phyloP scores from a whole-genome alignment of 2,329 filamentous ascomycete genomes.

The Coniochaeta sp. region DNA sequence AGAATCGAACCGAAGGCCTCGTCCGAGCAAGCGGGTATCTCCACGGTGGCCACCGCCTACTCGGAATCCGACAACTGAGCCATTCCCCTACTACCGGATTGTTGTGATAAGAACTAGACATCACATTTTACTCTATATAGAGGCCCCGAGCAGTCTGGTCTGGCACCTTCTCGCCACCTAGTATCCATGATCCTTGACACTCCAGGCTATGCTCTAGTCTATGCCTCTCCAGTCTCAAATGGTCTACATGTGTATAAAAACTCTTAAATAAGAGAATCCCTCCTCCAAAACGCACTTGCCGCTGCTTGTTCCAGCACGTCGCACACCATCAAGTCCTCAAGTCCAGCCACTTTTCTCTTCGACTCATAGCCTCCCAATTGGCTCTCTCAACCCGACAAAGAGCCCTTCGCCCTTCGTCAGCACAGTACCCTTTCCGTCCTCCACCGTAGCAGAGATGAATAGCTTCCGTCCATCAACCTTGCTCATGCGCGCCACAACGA shows the following conservation, averaged over 20 bases:
- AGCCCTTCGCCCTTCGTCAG: slow-evolving; percentile 46
- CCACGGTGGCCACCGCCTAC: background rate
- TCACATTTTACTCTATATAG: background rate
- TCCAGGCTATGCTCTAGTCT: background rate
- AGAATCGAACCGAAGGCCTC: background rate
- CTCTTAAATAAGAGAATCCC: background rate
- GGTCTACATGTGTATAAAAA: background rate
- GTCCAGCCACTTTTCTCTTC: background rate
- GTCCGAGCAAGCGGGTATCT: background rate
- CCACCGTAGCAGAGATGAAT: slow-evolving; percentile 38
- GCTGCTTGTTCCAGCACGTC: background rate
- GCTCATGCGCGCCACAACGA: slow-evolving; percentile 35
- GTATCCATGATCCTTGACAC: background rate
- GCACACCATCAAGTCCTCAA: background rate
- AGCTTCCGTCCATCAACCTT: slow-evolving; percentile 47
- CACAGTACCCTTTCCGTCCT: slow-evolving; percentile 37
- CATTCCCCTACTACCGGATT: background rate
- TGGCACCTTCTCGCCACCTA: background rate
- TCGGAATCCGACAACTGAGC: background rate
- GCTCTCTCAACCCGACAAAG: slow-evolving; percentile 28
- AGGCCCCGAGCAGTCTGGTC: background rate
- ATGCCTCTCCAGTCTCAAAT: background rate
- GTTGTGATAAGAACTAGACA: background rate
- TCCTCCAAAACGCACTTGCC: background rate
- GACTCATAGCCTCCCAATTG: background rate